phyloP scores from a whole-genome alignment of 2,329 filamentous ascomycete genomes.

The Sphaerulina vaccinii region DNA sequence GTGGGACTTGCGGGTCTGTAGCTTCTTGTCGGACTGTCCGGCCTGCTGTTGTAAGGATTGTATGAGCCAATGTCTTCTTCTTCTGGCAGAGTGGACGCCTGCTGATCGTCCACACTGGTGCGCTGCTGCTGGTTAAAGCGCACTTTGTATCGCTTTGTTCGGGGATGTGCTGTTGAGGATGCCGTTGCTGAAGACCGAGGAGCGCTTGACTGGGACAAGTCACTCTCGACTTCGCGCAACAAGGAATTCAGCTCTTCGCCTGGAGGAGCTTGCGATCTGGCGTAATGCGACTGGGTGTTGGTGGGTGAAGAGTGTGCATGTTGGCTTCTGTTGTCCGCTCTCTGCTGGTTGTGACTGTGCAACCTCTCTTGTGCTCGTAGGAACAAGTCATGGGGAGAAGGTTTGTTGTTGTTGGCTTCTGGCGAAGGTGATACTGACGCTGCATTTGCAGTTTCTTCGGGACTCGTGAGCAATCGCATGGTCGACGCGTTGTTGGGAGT shows the following conservation, averaged over 20 bases:
- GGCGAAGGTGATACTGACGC: conserved; percentile 25
- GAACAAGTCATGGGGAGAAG: conserved; percentile 43
- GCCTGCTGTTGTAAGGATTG: conserved; percentile 38
- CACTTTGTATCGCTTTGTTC: conserved; percentile 34
- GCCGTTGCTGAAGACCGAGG: conserved; percentile 20
- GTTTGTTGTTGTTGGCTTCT: conserved; percentile 29
- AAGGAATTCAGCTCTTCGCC: conserved; percentile 46
- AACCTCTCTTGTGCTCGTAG: conserved; percentile 31
- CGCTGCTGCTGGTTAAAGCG: conserved; percentile 34
- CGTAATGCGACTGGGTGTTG: conserved; percentile 18
- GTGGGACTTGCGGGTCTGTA: conserved; percentile 22
- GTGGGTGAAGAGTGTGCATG: conserved; percentile 17
- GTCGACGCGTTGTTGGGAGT: conserved; percentile 36
- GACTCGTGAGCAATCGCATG: conserved; percentile 52
- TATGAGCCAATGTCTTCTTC: conserved; percentile 32
- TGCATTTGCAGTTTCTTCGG: conserved; percentile 42
- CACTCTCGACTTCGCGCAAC: conserved; percentile 42
- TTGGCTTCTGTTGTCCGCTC: conserved; percentile 16
- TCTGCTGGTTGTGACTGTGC: conserved; percentile 18
- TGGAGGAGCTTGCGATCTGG: conserved; percentile 21
- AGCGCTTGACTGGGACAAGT: conserved; percentile 29
- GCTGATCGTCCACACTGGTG: conserved; percentile 26
- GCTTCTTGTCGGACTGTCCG: conserved; percentile 39
- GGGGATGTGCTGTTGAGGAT: conserved; percentile 13
- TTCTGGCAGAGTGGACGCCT: conserved; percentile 5